Conservation (phyloP, 2,329 filamentous ascomycete genomes). For the Aspergillus sp. region DNA sequence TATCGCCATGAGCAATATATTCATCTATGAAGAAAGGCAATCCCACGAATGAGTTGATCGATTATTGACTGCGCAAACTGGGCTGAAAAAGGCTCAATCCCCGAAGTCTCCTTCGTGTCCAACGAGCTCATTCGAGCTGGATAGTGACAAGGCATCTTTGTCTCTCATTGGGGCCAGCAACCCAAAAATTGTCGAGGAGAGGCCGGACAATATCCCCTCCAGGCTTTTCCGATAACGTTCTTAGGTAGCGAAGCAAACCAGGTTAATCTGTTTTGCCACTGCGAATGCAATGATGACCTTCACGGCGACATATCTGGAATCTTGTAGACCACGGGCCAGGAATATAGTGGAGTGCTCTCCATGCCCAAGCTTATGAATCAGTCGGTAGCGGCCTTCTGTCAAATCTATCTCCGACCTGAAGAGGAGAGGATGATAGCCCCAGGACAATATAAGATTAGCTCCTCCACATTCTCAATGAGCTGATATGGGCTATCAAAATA, state of each 20-base stretch:
- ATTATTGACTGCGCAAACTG: constrained; percentile 23
- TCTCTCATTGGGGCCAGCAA: constrained; percentile 25
- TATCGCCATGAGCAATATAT: constrained; percentile 29
- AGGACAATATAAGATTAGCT: constrained; percentile 10
- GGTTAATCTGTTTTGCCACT: constrained; percentile 10
- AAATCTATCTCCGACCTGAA: constrained; percentile 13
- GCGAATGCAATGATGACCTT: constrained; percentile 33
- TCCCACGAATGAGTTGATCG: constrained; percentile 25
- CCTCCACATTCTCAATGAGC: constrained; percentile 25
- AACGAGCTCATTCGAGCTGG: constrained; percentile 24
- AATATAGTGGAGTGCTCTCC: constrained; percentile 35
- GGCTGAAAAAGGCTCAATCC: constrained; percentile 19
- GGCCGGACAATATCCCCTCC: constrained; percentile 19
- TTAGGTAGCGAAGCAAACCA: constrained; percentile 16
- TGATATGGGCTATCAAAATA: constrained; percentile 4
- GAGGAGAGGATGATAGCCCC: constrained; percentile 6
- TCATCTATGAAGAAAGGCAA: constrained; percentile 26
- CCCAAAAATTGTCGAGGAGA: constrained; percentile 30
- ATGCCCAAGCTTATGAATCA: constrained; percentile 20
- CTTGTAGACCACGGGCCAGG: constrained; percentile 34
- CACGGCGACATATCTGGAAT: constrained; percentile 34
- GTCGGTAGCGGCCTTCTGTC: constrained; percentile 14
- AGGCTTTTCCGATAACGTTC: neutral
- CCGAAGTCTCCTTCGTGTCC: constrained; percentile 26
- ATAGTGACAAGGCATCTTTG: constrained; percentile 25